Evolutionary conservation across 2,329 filamentous ascomycete species (phyloP), one percentile per base, ranked within the genome.

Genomic region (Tolypocladium tundrense): DNA sequence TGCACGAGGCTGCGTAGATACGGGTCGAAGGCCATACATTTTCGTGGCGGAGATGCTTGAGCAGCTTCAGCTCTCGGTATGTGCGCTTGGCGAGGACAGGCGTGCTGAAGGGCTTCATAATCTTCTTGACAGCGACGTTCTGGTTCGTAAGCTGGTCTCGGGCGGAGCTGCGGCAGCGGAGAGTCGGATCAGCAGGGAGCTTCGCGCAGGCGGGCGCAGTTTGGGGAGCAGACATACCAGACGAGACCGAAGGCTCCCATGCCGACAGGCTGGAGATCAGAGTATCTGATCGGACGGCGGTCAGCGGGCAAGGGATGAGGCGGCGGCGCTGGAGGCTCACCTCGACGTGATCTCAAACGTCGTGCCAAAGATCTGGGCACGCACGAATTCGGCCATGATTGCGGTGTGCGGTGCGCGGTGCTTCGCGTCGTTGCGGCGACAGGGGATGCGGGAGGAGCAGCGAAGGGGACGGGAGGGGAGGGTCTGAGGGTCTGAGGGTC

Each of bases 71-170:
- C 75, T 99, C 94, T 70, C 94, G 87, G 75, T 99, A 99, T 65
- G 94, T 99, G 71, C 94, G 85, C 81, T 99, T 99, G 59, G 94
- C 94, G 53, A 99, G 82, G 59, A 99, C 94, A 1, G 94, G 92
- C n/a, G 94, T 99, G 81, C 92, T 97, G 77, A 99, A 99, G 11
- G 94, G 94, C 81, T 97, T 99, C 93, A 99, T 97, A 71, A 99
- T 99, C 85, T 99, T 99, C 84, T 99, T 99, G 72, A 99, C 92
- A 60, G 94, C 94, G 61, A 99, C 94, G 75, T 92, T 91, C 75
- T 97, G 92, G 73, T 85, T 90, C 60, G 94, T 97, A 75, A 99
- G 91, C 79, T 97, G 92, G 75, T 99, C 94, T 77, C 91, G 93
- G 59, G 94, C 94, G 63, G 94, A 97, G 77, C 93, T 97, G 64